These are phyloP conservation scores for peach (Prunus persica) DNA, from an alignment of 306 rosid genomes.

Conservation along the genomic window Prunus_persica_NCBIv2 NC_034016.1:16909501-16910000, in stretches of 20 bases:
- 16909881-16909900: neutral
- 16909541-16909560: conserved; percentile 42
- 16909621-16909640: conserved; percentile 78
- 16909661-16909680: neutral
- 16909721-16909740: neutral
- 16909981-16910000: too few species aligned
- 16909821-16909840: conserved; percentile 1
- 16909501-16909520: conserved; percentile 63
- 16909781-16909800: conserved; percentile 4
- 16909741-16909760: conserved; percentile 12
- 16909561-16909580: conserved; percentile 50
- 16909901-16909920: neutral
- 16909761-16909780: conserved; percentile 16
- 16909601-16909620: conserved; percentile 47
- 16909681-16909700: neutral
- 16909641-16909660: conserved; percentile 62
- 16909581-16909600: conserved; percentile 49
- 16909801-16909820: conserved; percentile 20
- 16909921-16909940: too few species aligned
- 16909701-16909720: neutral
- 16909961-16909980: too few species aligned
- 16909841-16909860: neutral
- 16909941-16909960: too few species aligned
- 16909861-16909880: neutral
- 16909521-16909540: conserved; percentile 44